phyloP scores from a whole-genome alignment of 1,284 basidiomycete species.

The Boletus austroedulis region DNA sequence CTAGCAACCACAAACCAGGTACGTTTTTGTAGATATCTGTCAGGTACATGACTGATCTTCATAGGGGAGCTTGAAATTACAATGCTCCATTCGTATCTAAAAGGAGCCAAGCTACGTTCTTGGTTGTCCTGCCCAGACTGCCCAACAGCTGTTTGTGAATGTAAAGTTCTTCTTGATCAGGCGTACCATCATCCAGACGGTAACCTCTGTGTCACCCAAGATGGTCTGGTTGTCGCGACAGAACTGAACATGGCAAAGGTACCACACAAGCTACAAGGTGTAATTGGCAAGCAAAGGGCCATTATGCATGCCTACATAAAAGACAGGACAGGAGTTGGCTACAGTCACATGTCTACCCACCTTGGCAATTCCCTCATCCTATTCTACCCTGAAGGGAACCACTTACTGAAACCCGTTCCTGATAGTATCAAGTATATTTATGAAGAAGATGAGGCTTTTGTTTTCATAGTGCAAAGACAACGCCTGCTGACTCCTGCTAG shows the following conservation, averaged over 20 bases:
- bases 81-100: constrained; percentile 12
- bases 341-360: neutral
- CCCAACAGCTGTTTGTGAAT: constrained; percentile 5
- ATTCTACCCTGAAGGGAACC: neutral
- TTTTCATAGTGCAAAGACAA: too few species aligned
- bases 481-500: too few species aligned
- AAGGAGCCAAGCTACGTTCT: constrained; percentile 2
- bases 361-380: neutral
- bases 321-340: neutral
- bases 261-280: neutral
- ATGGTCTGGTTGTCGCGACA: too few species aligned
- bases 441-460: too few species aligned
- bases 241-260: too few species aligned
- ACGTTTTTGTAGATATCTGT: too few species aligned
- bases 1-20: too few species aligned
- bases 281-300: neutral
- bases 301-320: neutral
- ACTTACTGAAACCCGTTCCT: too few species aligned
- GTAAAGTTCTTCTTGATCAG: constrained; percentile 10
- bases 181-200: neutral
- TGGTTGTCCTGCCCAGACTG: constrained; percentile 9
- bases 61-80: constrained; percentile 27
- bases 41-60: too few species aligned
- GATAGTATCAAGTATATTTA: too few species aligned
- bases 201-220: too few species aligned